A percentile compares a stretch with the other conserved stretches of the same genome.
These are phyloP conservation scores for Phycomyces nitens DNA, from an alignment of 192 early-diverging fungal genomes.

Conservation along the genomic window DNA sequence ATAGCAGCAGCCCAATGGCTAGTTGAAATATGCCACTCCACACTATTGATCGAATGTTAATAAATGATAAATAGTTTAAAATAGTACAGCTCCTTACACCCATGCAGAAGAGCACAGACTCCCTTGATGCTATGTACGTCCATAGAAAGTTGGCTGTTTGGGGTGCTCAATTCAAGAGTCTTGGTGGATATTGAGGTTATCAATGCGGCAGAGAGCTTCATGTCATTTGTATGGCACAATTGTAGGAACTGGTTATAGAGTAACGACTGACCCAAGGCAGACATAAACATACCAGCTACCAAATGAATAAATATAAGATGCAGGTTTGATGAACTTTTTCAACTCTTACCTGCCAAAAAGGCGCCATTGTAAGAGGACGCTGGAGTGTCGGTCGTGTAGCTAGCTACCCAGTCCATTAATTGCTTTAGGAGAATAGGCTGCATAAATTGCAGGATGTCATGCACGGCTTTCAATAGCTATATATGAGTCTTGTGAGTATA, in stretches of 20 bases:
- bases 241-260: constrained; percentile 91
- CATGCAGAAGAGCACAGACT: neutral
- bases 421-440: constrained; percentile 76
- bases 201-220: constrained; percentile 70
- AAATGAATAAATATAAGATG: neutral
- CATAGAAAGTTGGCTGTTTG: constrained; percentile 70
- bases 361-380: constrained; percentile 72
- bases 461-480: constrained; percentile 66
- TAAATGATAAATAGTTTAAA: neutral
- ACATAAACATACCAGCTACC: constrained; percentile 65
- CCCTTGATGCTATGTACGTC: constrained; percentile 56
- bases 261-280: constrained; percentile 71
- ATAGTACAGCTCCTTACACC: neutral
- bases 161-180: constrained; percentile 74
- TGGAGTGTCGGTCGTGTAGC: constrained; percentile 49
- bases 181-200: constrained; percentile 86
- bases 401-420: constrained; percentile 66
- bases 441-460: constrained; percentile 74
- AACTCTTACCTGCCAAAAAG: constrained; percentile 59
- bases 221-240: constrained; percentile 70
- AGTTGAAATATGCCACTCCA: constrained; percentile 69
- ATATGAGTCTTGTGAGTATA: neutral
- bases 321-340: neutral
- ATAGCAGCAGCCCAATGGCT: constrained; percentile 61
- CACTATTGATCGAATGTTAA: constrained; percentile 8